Evolutionary conservation across 345 rosid genomes (phyloP), one percentile per base, ranked within the genome.

Genomic region (Populus simonii): DNA sequence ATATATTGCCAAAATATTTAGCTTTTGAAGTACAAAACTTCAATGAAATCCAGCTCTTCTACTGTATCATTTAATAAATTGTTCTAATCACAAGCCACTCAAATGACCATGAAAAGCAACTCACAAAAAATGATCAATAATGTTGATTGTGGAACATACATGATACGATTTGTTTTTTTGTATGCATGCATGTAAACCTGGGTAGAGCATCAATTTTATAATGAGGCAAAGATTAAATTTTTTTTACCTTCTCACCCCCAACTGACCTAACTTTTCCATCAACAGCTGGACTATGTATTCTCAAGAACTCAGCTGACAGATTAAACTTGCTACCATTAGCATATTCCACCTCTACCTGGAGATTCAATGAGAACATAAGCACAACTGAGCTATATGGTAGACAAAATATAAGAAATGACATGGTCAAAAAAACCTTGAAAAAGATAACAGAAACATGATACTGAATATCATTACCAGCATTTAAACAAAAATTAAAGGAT

Each of bases 221-320:
- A 18, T 3, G 29, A 33, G 36, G 68, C 66, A 51, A 72, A 38
- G 51, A 67, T 33, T 5, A 33, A 33, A 4, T 33, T 33, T 4
- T 23, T 8, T 1, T 59, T 71, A 93, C 98, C 99, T 93, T 96
- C 77, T 93, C 92, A 82, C 94, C 94, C 41, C 92, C 90, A 12
- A 96, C 68, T 76, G 98, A 89, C 76, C 96, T 90, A 74, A 91
- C 74, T 88, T 91, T 96, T 27, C 92, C 97, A 83, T 96, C 98
- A 72, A 90, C 98, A 81, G 98, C 97, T 20, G 94, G 97, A 81
- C 97, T 93, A 36, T 89, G 81, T 16, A 91, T 79, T 82, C 99
- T 87, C 57, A 93, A 82, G 83, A 88, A 92, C 86, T 93, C 96
- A 6, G 97, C 92, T 1, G 94, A 88, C 57, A 93, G 86, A 65